phyloP scores from a whole-genome alignment of 2,329 filamentous ascomycete genomes.

The Fusarium beomiforme region DNA sequence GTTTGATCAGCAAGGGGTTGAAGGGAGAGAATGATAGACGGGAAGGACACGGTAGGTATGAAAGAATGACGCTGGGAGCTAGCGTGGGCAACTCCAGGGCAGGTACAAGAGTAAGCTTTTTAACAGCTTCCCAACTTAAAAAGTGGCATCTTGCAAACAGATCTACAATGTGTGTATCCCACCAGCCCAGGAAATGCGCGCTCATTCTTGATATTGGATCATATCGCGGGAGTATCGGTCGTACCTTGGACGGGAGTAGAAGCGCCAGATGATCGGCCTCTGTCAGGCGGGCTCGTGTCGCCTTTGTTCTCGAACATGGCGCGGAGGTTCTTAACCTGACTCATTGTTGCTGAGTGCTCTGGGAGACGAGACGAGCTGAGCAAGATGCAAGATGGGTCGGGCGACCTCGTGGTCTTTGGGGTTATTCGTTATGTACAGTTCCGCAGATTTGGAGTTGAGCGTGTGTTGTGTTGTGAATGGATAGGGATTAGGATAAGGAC shows the following conservation, averaged over 20 bases:
- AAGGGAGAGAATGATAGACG: constrained; percentile 27
- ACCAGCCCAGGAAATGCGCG: constrained; percentile 18
- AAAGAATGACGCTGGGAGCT: constrained; percentile 19
- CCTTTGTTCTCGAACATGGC: constrained; percentile 84
- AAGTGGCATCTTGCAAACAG: constrained; percentile 15
- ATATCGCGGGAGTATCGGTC: constrained; percentile 22
- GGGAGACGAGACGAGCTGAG: constrained; percentile 28
- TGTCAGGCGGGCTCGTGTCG: constrained; percentile 71
- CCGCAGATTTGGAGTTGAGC: constrained; percentile 7
- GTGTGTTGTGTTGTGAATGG: constrained; percentile 21
- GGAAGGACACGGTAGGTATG: constrained; percentile 32
- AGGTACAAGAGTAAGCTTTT: constrained; percentile 23
- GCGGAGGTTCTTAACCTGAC: constrained; percentile 77
- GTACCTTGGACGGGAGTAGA: constrained; percentile 48
- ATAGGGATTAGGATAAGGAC: constrained; percentile 15
- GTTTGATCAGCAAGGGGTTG: constrained; percentile 37
- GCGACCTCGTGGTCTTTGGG: constrained; percentile 36
- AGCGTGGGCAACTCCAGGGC: constrained; percentile 32
- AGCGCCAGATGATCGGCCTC: constrained; percentile 73
- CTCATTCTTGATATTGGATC: constrained; percentile 8
- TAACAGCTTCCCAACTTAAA: constrained; percentile 13
- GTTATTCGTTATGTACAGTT: constrained; percentile 10
- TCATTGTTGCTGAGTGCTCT: constrained; percentile 60
- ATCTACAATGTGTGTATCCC: constrained; percentile 10
- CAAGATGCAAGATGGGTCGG: constrained; percentile 35